Conservation (phyloP, 2,329 filamentous ascomycete species). For the Fusarium piperis region DNA sequence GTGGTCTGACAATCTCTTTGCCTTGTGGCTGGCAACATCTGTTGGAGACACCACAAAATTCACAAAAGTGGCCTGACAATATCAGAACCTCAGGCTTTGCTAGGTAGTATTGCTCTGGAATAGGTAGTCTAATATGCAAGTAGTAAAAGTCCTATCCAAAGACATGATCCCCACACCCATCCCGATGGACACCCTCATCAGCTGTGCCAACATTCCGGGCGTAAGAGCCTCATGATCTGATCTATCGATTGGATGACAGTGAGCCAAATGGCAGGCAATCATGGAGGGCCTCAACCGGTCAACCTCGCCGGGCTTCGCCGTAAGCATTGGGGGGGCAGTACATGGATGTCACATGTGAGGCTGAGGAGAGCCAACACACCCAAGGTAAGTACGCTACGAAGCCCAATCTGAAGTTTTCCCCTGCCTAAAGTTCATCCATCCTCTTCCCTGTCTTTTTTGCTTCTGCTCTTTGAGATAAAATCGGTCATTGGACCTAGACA, state of each 20-base stretch:
- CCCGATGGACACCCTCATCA: too few species aligned
- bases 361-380: neutral
- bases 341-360: neutral
- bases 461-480: neutral
- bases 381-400: neutral
- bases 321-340: neutral
- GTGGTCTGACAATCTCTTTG: too few species aligned
- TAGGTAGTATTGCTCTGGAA: too few species aligned
- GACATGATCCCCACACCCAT: neutral
- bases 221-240: neutral
- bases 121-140: too few species aligned
- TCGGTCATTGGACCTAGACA: neutral
- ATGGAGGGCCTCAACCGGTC: neutral
- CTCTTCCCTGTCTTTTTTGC: neutral
- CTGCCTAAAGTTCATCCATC: neutral
- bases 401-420: neutral
- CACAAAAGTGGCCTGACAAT: too few species aligned
- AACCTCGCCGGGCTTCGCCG: neutral
- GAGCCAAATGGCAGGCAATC: neutral
- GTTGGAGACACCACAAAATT: too few species aligned
- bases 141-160: too few species aligned
- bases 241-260: neutral
- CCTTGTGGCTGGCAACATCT: too few species aligned
- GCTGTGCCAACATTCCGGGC: neutral
- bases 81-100: too few species aligned